phyloP scores from a whole-genome alignment of 2,329 filamentous ascomycete genomes.

The Pseudocercospora vitis region DNA sequence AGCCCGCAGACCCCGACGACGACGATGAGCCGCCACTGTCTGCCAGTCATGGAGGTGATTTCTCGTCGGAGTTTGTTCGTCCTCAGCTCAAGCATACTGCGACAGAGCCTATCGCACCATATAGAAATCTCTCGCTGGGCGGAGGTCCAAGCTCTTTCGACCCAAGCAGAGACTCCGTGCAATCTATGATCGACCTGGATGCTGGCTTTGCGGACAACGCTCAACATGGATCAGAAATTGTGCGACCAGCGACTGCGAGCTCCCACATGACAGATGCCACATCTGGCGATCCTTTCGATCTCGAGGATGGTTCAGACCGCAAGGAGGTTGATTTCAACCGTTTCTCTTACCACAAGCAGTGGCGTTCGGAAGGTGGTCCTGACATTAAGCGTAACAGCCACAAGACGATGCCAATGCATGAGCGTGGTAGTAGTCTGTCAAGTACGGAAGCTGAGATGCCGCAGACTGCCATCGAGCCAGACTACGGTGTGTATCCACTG shows the following conservation, averaged over 20 bases:
- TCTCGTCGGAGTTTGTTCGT: conserved; percentile 36
- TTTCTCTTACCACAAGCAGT: conserved; percentile 40
- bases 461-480: not conserved
- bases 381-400: conserved; percentile 30
- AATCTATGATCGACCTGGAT: conserved; percentile 50
- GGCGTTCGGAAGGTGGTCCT: conserved; percentile 37
- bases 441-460: conserved; percentile 35
- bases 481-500: conserved; percentile 5
- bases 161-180: conserved; percentile 34
- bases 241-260: conserved; percentile 46
- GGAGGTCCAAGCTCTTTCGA: conserved; percentile 12
- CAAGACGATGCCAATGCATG: conserved; percentile 36
- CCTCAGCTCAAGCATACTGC: conserved; percentile 44
- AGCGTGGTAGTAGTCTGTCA: conserved; percentile 36
- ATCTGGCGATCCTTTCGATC: conserved; percentile 51
- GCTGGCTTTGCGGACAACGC: conserved; percentile 38
- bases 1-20: conserved; percentile 30
- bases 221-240: conserved; percentile 37
- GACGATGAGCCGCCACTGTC: conserved; percentile 28
- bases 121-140: conserved; percentile 41
- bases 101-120: conserved; percentile 43
- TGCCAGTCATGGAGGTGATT: conserved; percentile 34
- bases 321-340: conserved; percentile 34
- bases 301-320: conserved; percentile 44
- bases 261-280: conserved; percentile 44